Evolutionary conservation across 495 filamentous ascomycete genomes (phyloP).

Genomic region (Penicillium roqueforti): DNA sequence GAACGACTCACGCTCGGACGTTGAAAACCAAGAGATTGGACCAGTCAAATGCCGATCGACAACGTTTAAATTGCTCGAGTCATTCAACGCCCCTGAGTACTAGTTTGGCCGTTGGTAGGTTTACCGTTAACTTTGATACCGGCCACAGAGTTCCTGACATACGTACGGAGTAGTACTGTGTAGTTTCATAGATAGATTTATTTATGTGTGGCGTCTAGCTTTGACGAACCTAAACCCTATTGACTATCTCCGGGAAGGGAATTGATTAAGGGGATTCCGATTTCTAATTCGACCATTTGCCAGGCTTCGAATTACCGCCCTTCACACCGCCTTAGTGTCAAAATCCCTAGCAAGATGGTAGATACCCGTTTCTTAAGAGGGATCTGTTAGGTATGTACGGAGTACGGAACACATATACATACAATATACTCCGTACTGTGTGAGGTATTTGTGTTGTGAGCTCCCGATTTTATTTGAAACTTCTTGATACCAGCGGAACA

Average conservation of each 20-base stretch:
- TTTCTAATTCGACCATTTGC: too few species aligned
- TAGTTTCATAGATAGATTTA: not conserved
- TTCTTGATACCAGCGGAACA: not conserved
- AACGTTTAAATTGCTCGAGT: slow-evolving; percentile 20
- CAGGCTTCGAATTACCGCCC: too few species aligned
- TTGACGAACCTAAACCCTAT: not conserved
- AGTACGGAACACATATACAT: too few species aligned
- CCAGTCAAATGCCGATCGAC: slow-evolving; percentile 28
- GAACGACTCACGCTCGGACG: not conserved
- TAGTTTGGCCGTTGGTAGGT: not conserved
- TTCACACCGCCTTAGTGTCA: too few species aligned
- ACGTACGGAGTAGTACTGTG: not conserved
- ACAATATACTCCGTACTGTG: not conserved
- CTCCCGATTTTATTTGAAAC: not conserved
- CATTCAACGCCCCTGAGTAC: slow-evolving; percentile 13
- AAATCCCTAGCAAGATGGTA: too few species aligned
- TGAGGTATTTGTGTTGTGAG: not conserved
- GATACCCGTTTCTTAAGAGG: too few species aligned
- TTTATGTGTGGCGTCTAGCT: not conserved
- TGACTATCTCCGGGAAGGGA: too few species aligned
- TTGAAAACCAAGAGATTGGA: slow-evolving; percentile 11
- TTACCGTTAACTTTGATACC: not conserved
- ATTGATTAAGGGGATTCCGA: too few species aligned
- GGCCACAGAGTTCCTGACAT: not conserved
- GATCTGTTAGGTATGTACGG: not conserved